phyloP scores from a whole-genome alignment of 2,329 filamentous ascomycete species.

The Fusarium oxysporum region DNA sequence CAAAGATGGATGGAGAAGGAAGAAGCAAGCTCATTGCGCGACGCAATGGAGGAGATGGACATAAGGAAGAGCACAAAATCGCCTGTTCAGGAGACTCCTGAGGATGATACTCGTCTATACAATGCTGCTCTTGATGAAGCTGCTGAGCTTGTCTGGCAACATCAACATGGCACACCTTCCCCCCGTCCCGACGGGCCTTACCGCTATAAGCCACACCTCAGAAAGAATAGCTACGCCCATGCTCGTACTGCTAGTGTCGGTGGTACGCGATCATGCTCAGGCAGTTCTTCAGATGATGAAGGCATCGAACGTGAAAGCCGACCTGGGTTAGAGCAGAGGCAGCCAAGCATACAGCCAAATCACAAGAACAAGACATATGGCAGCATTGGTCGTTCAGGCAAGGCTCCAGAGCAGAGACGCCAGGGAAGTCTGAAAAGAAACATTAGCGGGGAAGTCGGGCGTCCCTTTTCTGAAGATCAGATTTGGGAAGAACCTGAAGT shows the following conservation, averaged over 20 bases:
- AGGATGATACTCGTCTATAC: conserved; percentile 74
- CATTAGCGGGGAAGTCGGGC: conserved; percentile 74
- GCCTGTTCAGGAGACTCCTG: conserved; percentile 44
- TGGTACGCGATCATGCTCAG: conserved; percentile 60
- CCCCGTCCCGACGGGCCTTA: conserved; percentile 73
- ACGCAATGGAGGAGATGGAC: conserved; percentile 80
- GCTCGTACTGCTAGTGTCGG: conserved; percentile 71
- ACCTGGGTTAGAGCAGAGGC: conserved; percentile 41
- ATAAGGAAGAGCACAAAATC: conserved; percentile 55
- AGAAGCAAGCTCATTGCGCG: conserved; percentile 75
- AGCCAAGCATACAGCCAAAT: conserved; percentile 23
- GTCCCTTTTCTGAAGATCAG: conserved; percentile 78
- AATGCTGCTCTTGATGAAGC: conserved; percentile 80
- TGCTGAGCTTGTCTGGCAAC: conserved; percentile 81
- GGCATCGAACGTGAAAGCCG: conserved; percentile 50
- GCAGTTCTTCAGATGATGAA: conserved; percentile 64
- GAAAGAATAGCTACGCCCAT: conserved; percentile 78
- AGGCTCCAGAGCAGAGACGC: conserved; percentile 58
- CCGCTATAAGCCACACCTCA: conserved; percentile 75
- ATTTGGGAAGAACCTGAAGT: conserved; percentile 89
- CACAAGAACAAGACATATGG: conserved; percentile 56
- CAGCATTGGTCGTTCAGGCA: conserved; percentile 53
- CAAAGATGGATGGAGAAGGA: conserved; percentile 85
- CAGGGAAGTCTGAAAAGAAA: conserved; percentile 77
- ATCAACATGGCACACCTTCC: conserved; percentile 68